Evolutionary conservation across 106 monocot species (phyloP), one percentile per base, ranked within the genome.

Genomic region (Dioscorea dumetorum): DNA sequence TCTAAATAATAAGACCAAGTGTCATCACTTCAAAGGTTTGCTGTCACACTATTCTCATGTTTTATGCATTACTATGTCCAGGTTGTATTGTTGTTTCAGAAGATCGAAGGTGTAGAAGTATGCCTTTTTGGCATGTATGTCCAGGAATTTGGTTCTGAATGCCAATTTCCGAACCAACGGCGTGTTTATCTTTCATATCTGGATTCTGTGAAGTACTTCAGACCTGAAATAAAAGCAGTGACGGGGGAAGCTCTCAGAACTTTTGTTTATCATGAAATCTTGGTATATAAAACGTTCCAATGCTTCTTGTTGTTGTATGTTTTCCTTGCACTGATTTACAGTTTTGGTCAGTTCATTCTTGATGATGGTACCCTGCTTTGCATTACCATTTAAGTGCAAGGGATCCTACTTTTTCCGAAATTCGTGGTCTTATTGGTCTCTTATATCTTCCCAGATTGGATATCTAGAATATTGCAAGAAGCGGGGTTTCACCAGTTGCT

Each of bases 71-170:
- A 63, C 21, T 24, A 73, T 83, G 53, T 79, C 28, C 84, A 99
- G 97, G 92, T 92, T 75, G 41, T 99, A 65, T 79, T 99, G 63
- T 72, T 99, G 62, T 99, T 99, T 76, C 97, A 99, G 79, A 99
- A 87, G 78, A 99, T 99, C 57, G 97, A 99, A 80, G 97, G 97
- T 70, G 97, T 99, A 33, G 97, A 99, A 86, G 97, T 99, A 7
- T 99, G 97, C 73, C 84, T 99, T 4, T 99, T 99, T 82, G 97
- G 97, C 52, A 99, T 99, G 97, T 99, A 99, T 69, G 92, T 99
- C 33, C 97, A 99, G 79, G 97, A 99, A 77, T 99, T 92, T 79
- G 97, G 97, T 61, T 83, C 97, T 49, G 97, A 99, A 79, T 90
- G 84, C 64, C 70, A 72, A 51, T 92, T 90, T 66, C 97, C 97